Base-by-base conservation (phyloP, 2,329 filamentous ascomycete genomes). In the Tolypocladium guangdongense region DNA sequence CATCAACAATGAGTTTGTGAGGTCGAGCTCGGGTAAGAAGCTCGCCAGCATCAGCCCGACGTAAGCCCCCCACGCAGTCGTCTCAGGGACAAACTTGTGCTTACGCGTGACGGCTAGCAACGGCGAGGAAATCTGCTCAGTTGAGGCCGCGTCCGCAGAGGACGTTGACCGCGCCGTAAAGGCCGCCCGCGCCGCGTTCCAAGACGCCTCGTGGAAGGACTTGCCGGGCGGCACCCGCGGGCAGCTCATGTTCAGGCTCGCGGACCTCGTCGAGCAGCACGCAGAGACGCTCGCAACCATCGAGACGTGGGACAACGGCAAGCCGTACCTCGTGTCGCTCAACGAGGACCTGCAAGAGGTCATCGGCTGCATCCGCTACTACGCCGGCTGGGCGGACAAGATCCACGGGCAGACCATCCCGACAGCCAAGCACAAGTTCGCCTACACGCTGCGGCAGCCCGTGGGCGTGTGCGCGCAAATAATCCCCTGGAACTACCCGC, bases 281-380 rank as follows among this genome's bases (percentile, higher is more conserved):
- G 76, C 74, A 32, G 72, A 74, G 38, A 52, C 61, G 0, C 63
- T 78, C 4, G 74, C 74, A 6, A 75, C 74, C 1, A 67, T 77
- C 7, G 88, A 95, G 70, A 88, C 89, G 0, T 92, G 87, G 87
- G 88, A 93, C 64, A 91, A 90, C 60, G 88, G 86, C 66, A 68
- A 69, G 54, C 83, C 86, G 1, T 89, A 87, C 67, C 68, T 70
- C 2, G 82, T 84, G 14, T 75, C 87, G 0, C 64, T 84, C n/a
- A 76, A 75, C 43, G 85, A 86, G 51, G 88, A 91, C 62, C 59
- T 90, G 7, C 72, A 66, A 1, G 70, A 73, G 56, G 69, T 71
- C 14, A 61, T 69, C 5, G 62, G 61, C 53, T 69, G 82, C 16
- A 71, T 83, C 43, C 82, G 84, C 59, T 91, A 92, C 68, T 92